These are phyloP conservation scores for Aspergillus neotritici DNA, from an alignment of 2,329 filamentous ascomycete species.

Conservation along the genomic window DNA sequence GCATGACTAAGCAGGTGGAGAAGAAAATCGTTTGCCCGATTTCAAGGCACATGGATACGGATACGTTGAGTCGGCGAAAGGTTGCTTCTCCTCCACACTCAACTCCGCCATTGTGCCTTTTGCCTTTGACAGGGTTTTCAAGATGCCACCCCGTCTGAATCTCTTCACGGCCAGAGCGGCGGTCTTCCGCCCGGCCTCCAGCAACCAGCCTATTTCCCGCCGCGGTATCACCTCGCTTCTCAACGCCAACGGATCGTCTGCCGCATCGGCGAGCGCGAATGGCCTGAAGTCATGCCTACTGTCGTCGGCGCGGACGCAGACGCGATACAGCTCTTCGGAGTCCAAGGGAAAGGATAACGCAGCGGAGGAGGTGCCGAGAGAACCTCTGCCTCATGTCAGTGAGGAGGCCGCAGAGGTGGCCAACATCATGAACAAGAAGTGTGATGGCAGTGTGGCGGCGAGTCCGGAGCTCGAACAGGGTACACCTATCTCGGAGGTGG, in stretches of 20 bases:
- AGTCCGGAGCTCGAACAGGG: constrained; percentile 59
- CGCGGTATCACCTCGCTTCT: constrained; percentile 21
- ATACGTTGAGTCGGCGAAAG: background rate
- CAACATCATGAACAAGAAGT: constrained; percentile 49
- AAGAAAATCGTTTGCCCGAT: constrained; percentile 23
- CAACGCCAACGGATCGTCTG: constrained; percentile 12
- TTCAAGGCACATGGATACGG: background rate
- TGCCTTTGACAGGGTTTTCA: constrained; percentile 11
- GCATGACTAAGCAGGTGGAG: constrained; percentile 17
- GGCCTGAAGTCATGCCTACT: constrained; percentile 13
- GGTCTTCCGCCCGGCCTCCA: constrained; percentile 27
- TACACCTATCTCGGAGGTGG: constrained; percentile 61
- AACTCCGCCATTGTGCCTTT: constrained; percentile 7
- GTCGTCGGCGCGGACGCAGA: constrained; percentile 16
- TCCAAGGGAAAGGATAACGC: constrained; percentile 23
- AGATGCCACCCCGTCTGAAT: constrained; percentile 54
- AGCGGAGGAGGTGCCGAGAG: constrained; percentile 40
- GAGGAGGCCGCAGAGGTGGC: constrained; percentile 60
- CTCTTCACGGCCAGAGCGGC: constrained; percentile 38
- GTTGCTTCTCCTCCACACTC: background rate
- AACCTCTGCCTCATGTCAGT: constrained; percentile 54
- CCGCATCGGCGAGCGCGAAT: constrained; percentile 11
- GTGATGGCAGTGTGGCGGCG: constrained; percentile 36
- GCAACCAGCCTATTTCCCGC: constrained; percentile 9
- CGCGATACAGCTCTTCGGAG: constrained; percentile 34